Evolutionary conservation across 2,329 filamentous ascomycete genomes (phyloP), one percentile per base, ranked within the genome.

Genomic region (Fusarium devonianum): DNA sequence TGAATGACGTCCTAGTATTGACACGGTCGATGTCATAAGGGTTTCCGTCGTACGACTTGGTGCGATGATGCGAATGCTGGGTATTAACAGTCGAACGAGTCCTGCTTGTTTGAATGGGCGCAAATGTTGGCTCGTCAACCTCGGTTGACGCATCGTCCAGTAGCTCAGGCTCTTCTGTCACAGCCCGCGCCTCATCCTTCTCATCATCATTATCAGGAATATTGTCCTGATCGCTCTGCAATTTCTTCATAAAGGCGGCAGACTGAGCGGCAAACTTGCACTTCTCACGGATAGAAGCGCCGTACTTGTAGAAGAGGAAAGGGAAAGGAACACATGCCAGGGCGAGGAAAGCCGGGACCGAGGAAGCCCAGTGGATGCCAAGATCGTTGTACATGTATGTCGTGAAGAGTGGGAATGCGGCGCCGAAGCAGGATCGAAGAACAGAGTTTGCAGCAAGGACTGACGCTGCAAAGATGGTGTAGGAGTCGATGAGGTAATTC

Each of bases 281-380:
- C 42, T 59, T 56, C 21, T 58, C 49, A 1, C 58, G 58, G 4
- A 62, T 59, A 5, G 50, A 40, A 16, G 46, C 49, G 3, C 58
- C 58, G 30, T 60, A 60, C 38, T 56, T 59, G 38, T 62, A 62
- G 5, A 62, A 56, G 8, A 62, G 37, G 56, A 62, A 62, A 3
- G 58, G 58, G 26, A 62, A 56, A 4, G 58, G 58, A 30, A 62
- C 52, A 12, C 58, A 62, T 2, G 58, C 58, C 17, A 58, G 14
- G 1, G 56, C 56, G 3, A 58, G 56, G 35, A 58, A 58, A 1
- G 56, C 56, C 2, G 58, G 45, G 7, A 61, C 34, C 2, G 54
- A 56, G 4, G 58, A 62, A 11, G 58, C 58, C 54, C 58, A 61
- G 45, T 60, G 57, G 1, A 61, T 61, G 0, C 57, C 57, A 1